These are phyloP conservation scores for Phanerodontia chrysosporium DNA, from an alignment of 768 basidiomycete genomes.

Conservation along the genomic window DNA sequence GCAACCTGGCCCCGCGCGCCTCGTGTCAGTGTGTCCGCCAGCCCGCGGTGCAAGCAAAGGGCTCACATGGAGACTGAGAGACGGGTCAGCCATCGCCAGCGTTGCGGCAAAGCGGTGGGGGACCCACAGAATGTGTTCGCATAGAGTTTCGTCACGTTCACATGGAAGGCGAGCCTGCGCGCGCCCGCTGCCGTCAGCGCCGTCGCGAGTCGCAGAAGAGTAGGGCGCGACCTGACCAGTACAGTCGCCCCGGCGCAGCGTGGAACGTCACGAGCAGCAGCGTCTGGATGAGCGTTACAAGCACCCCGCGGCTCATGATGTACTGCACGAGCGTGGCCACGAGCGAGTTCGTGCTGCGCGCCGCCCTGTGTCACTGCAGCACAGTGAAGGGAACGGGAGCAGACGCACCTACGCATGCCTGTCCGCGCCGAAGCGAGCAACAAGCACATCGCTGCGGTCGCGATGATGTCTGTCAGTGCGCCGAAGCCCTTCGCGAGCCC, in stretches of 20 bases:
- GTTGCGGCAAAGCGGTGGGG: not conserved
- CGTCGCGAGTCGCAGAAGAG: too few relatives aligned
- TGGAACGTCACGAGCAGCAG: constrained; percentile 39
- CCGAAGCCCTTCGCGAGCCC: constrained; percentile 43
- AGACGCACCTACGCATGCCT: constrained; percentile 33
- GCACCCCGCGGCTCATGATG: constrained; percentile 38
- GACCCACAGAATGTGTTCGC: constrained; percentile 47
- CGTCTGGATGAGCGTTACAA: constrained; percentile 41
- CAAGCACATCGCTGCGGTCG: constrained; percentile 41
- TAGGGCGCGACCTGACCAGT: too few relatives aligned
- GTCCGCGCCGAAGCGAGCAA: constrained; percentile 35
- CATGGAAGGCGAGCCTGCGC: constrained; percentile 42
- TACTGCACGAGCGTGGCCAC: constrained; percentile 37
- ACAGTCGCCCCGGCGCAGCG: constrained; percentile 30
- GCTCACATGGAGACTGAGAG: not conserved
- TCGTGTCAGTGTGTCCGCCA: too few relatives aligned
- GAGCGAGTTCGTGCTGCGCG: constrained; percentile 36
- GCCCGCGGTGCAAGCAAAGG: too few relatives aligned
- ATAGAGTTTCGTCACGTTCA: constrained; percentile 45
- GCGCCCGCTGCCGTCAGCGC: not conserved
- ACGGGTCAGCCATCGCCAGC: not conserved
- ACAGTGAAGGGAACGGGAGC: not conserved
- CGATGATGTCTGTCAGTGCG: constrained; percentile 39
- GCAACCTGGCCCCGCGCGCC: too few relatives aligned
- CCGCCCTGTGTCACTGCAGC: not conserved